Base-by-base conservation (phyloP, 2,329 filamentous ascomycete species). In the Sphaerulina musiva region DNA sequence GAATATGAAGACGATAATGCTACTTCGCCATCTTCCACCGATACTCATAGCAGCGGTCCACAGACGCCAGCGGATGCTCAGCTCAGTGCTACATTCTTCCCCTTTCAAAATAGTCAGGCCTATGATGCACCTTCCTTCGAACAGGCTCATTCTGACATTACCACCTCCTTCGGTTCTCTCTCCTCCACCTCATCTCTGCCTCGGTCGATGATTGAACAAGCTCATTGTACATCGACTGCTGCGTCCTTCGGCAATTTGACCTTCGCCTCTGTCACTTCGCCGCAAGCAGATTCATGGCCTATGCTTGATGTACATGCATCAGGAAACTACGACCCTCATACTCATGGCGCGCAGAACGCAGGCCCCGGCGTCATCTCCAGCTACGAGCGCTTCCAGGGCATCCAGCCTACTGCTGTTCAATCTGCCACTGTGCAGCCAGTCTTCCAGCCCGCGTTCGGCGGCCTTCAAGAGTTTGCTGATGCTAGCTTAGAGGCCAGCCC, bases 11-110 rank as follows among this genome's bases (percentile, higher is more conserved):
- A 61, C 34, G 47, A 46, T n/a, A 51, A 46, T 17, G 53, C 55
- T n/a, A 42, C 56, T 5, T 60, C 62, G 6, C 61, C 60, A 32
- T 57, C 55, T 8, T 60, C 62, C 5, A 31, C 59, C 20, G 54
- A 53, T 26, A 53, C 55, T 12, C 41, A 56, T 34, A 55, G 53
- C 51, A 55, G 54, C 32, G 55, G 54, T 40, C 60, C 62, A 41
- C 39, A 38, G 8, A 64, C 62, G n/a, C 61, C 63, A 9, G 29
- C 55, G 8, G 56, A 48, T 41, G 44, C 56, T 31, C 32, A 34
- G 29, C 45, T 26, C 6, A 23, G 17, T 41, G 50, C 39, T 26
- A n/a, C 32, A n/a, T 20, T 26, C 6, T n/a, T 32, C 3, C 34
- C 10, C 31, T 4, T 36, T 6, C 29, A 51, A 6, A 17, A 29